phyloP scores from a whole-genome alignment of 768 basidiomycete genomes.

The Peribolospora kevripleyi region DNA sequence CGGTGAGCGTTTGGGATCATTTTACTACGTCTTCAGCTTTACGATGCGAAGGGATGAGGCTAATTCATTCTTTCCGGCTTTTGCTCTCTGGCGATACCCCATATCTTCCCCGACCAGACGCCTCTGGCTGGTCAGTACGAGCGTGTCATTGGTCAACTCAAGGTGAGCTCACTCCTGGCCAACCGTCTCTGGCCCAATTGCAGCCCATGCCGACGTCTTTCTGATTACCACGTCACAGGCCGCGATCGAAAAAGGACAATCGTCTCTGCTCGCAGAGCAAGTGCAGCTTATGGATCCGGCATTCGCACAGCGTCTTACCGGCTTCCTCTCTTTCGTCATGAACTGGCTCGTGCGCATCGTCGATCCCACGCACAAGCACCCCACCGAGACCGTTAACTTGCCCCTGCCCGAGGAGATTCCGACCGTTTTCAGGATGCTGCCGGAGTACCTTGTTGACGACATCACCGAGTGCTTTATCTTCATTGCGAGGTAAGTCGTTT shows the following conservation, averaged over 20 bases:
- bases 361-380: conserved; percentile 57
- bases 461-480: conserved; percentile 73
- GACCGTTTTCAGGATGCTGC: conserved; percentile 57
- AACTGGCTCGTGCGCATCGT: conserved; percentile 81
- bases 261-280: conserved; percentile 41
- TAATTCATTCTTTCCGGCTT: no score
- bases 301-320: conserved; percentile 47
- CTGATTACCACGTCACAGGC: conserved; percentile 25
- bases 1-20: conserved; percentile 27
- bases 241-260: conserved; percentile 31
- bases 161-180: no score
- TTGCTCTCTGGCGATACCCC: no score
- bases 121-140: no score
- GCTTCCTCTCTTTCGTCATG: conserved; percentile 71
- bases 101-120: no score
- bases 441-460: conserved; percentile 85
- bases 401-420: conserved; percentile 71
- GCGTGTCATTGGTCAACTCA: no score
- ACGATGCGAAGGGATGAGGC: background rate
- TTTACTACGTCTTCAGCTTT: background rate
- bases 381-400: conserved; percentile 39
- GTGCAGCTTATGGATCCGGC: conserved; percentile 72
- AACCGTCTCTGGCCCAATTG: background rate
- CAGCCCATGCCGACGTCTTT: background rate
- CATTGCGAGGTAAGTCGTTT: conserved; percentile 39